Evolutionary conservation across 352 stramenopile genomes (phyloP).

Genomic region (Phytophthora uliginosa): DNA sequence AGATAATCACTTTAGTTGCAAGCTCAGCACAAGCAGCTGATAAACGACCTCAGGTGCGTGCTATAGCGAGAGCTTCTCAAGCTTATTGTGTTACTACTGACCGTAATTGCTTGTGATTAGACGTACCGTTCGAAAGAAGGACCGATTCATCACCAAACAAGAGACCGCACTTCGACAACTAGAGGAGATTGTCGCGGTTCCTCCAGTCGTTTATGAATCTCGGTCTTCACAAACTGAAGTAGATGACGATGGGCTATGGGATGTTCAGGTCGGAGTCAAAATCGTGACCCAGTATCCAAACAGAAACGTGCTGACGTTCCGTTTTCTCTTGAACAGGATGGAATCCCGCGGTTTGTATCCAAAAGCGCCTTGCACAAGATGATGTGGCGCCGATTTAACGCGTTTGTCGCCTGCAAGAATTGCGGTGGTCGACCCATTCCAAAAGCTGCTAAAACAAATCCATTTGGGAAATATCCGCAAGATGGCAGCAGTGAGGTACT

Average conservation of each 20-base stretch:
- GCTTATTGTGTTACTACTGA: neutral
- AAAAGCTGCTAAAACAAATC: conserved; percentile 33
- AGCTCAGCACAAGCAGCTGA: conserved; percentile 58
- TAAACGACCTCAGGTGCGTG: conserved; percentile 68
- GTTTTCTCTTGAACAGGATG: conserved; percentile 43
- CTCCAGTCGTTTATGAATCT: conserved; percentile 18
- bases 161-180: conserved; percentile 56
- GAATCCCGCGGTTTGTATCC: conserved; percentile 69
- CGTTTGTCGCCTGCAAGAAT: conserved; percentile 77
- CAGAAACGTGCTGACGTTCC: neutral
- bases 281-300: neutral
- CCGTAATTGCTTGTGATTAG: conserved; percentile 14
- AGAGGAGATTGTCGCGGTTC: conserved; percentile 36
- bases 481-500: conserved; percentile 33
- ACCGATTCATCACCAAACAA: conserved; percentile 57
- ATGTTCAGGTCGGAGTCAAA: conserved; percentile 48
- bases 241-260: conserved; percentile 82
- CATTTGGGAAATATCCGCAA: conserved; percentile 11
- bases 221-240: conserved; percentile 65
- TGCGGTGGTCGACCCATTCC: conserved; percentile 63
- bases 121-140: conserved; percentile 59
- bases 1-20: conserved; percentile 36
- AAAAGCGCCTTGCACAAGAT: conserved; percentile 54
- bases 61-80: neutral
- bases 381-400: conserved; percentile 78